Evolutionary conservation across 768 basidiomycete species (phyloP).

Genomic region (Hysterangium stoloniferum): DNA sequence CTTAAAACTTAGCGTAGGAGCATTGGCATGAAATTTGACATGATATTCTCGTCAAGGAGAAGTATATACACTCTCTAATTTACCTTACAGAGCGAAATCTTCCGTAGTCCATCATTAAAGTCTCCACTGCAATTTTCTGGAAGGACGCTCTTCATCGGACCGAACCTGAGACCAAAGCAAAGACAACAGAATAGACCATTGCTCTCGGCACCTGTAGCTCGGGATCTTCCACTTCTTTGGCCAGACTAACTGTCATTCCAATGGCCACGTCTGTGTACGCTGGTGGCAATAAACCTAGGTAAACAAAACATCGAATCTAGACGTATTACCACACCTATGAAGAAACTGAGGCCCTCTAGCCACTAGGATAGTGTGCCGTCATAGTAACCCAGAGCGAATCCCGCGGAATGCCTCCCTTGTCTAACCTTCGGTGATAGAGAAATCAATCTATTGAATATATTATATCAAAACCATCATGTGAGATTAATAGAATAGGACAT

Average conservation of each 20-base stretch:
- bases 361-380: conserved; percentile 59
- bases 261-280: conserved; percentile 53
- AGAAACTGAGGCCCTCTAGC: conserved; percentile 62
- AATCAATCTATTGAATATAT: conserved; percentile 42
- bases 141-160: conserved; percentile 57
- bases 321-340: conserved; percentile 55
- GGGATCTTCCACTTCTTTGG: conserved; percentile 59
- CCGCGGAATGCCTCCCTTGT: conserved; percentile 42
- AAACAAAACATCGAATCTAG: conserved; percentile 22
- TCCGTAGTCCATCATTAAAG: conserved; percentile 46
- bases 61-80: too few relatives aligned
- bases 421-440: conserved; percentile 51
- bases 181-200: conserved; percentile 46
- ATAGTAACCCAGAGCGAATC: conserved; percentile 51
- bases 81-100: too few relatives aligned
- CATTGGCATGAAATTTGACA: too few relatives aligned
- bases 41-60: too few relatives aligned
- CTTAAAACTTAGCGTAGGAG: too few relatives aligned
- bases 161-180: conserved; percentile 42
- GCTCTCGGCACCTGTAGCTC: conserved; percentile 46
- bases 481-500: too few relatives aligned
- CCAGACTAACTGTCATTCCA: conserved; percentile 64
- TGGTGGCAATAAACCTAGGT: conserved; percentile 21
- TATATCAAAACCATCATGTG: neutral
- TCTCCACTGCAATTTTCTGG: conserved; percentile 45